These are phyloP conservation scores for Mortierella sp. DNA, from an alignment of 371 early-diverging fungal genomes.

Conservation along the genomic window DNA sequence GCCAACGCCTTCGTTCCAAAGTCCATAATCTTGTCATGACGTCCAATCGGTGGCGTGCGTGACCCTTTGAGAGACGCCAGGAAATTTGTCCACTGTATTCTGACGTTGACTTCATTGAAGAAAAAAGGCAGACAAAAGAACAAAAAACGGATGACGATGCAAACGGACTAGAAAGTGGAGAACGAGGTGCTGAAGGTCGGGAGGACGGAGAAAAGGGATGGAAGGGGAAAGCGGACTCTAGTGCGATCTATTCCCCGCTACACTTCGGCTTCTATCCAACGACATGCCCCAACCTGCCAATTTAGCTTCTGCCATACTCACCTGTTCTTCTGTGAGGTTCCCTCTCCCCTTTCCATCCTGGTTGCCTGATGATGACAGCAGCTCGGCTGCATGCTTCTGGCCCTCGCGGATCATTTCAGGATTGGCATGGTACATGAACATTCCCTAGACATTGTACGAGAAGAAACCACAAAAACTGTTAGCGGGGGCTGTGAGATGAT, in stretches of 20 bases:
- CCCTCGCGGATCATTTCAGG: conserved; percentile 53
- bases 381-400: conserved; percentile 31
- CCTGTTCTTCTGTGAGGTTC: conserved; percentile 53
- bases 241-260: conserved; percentile 24
- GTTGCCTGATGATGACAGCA: conserved; percentile 22
- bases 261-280: conserved; percentile 21
- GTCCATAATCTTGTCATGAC: too few species aligned
- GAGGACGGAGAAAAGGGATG: too few species aligned
- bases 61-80: too few species aligned
- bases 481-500: too few species aligned
- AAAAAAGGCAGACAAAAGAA: too few species aligned
- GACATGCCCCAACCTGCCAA: conserved; percentile 51
- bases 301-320: conserved; percentile 54
- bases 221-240: conserved; percentile 6
- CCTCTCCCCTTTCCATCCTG: conserved; percentile 27
- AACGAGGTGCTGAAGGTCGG: too few species aligned
- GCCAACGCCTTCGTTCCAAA: too few species aligned
- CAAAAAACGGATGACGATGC: too few species aligned
- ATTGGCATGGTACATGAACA: conserved; percentile 50
- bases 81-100: too few species aligned
- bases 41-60: too few species aligned
- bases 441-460: conserved; percentile 21
- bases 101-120: too few species aligned
- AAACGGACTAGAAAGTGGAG: too few species aligned
- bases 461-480: not conserved